Conservation (phyloP, 495 filamentous ascomycete genomes). For the Lasiosphaeria miniovina region DNA sequence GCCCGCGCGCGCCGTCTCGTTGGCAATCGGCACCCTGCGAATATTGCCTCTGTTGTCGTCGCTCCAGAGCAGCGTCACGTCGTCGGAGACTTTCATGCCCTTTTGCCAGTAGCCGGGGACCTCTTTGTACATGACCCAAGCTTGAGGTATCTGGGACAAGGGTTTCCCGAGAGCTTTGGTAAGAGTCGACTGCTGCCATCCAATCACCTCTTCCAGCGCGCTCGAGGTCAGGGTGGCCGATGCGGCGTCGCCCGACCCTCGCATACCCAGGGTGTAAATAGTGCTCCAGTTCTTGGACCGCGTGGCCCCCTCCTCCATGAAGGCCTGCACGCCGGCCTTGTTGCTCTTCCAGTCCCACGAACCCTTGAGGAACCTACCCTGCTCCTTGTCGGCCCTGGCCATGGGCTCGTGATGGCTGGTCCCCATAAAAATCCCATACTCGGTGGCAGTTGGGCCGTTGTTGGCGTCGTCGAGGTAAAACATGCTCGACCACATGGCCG, state of each 20-base stretch:
- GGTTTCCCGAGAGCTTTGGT: conserved; percentile 42
- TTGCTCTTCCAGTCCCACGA: conserved; percentile 63
- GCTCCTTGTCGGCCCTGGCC: conserved; percentile 59
- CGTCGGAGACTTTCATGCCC: conserved; percentile 59
- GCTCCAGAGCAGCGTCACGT: conserved; percentile 63
- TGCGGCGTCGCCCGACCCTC: conserved; percentile 59
- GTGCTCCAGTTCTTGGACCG: conserved; percentile 54
- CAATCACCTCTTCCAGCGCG: conserved; percentile 52
- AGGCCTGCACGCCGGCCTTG: conserved; percentile 50
- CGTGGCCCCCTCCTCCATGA: conserved; percentile 51
- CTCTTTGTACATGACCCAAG: conserved; percentile 64
- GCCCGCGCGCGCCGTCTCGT: conserved; percentile 51
- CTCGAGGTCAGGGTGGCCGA: conserved; percentile 42
- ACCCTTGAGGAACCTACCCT: conserved; percentile 42
- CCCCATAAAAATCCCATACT: conserved; percentile 63
- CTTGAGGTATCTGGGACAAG: conserved; percentile 53
- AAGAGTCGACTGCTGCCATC: conserved; percentile 50
- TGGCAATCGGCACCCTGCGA: conserved; percentile 54
- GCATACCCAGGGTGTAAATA: conserved; percentile 63
- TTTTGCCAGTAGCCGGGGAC: conserved; percentile 61
- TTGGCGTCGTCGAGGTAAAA: conserved; percentile 60
- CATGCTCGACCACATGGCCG: conserved; percentile 62
- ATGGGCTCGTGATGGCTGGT: conserved; percentile 16
- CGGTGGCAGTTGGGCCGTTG: conserved; percentile 57
- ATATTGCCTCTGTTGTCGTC: conserved; percentile 68